Evolutionary conservation across 306 rosid species (phyloP), one percentile per base, ranked within the genome.

Genomic region (Vachellia collinsii): DNA sequence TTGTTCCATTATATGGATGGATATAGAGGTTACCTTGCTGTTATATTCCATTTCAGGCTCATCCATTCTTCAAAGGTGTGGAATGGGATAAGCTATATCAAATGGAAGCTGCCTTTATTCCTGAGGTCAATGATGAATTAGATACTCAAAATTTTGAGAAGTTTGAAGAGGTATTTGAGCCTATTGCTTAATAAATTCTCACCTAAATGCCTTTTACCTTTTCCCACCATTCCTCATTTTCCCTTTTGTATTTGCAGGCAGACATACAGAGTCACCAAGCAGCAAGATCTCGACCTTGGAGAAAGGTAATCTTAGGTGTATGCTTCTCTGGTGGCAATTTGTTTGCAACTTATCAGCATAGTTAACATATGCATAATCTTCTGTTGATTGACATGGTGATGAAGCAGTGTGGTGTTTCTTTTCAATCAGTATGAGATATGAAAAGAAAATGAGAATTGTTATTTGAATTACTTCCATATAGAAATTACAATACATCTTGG

Each of bases 131-230:
- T 47, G 94, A 93, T 84, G 98, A 96, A 75, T 85, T 96, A 84
- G 99, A 96, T 85, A 93, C 99, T 77, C 99, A 93, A 77, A 96
- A 96, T 86, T 96, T 96, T 81, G 99, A 96, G 72, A 92, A 93
- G 90, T 96, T 96, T 68, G 99, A 96, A 50, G 99, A 96, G 96
- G 99, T 96, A 86, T 72, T 37, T 83, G 71, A 72, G 70, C 23
- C 64, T 53, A 29, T 29, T 29, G 34, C 34, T 29, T 29, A 29
- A 8, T 68, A 53, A 83, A 75, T 74, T 43, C 34, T 67, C 58
- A 34, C 74, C 37, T 56, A 54, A 54, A 6, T 68, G 83, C 72
- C 58, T 42, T 62, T 84, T 66, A 42, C 41, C 12, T 75, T 82
- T 38, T 79, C 83, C 58, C 70, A 56, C 41, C 10, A n/a, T 46